Evolutionary conservation across 2,329 filamentous ascomycete genomes (phyloP), one percentile per base, ranked within the genome.

Genomic region (Gaeumannomyces tritici): DNA sequence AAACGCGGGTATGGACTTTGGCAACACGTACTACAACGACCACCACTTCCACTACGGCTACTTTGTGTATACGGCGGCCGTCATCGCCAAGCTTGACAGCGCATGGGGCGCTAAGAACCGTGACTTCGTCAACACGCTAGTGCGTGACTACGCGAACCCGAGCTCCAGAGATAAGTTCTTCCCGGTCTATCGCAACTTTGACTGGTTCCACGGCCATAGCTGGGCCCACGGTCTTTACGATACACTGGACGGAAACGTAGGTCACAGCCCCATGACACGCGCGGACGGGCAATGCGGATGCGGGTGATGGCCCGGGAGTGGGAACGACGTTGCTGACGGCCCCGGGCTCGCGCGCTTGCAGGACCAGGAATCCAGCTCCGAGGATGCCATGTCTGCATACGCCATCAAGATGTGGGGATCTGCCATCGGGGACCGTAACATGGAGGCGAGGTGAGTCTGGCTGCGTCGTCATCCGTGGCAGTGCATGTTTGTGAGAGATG

Each of bases 131-230:
- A 90, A 97, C 72, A 85, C 84, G 66, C 80, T 99, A 57, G 87
- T 95, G 59, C 88, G 95, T 63, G 95, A 99, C 67, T 75, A 83
- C 59, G 88, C 92, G 57, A 96, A 96, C 73, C 87, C 92, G 0
- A 87, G 84, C 67, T 71, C 79, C 3, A 72, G 81, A 24, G 93
- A 96, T 71, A 79, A 81, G 31, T 85, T 85, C 68, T 98, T 96
- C 73, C 93, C 93, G 0, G 87, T 91, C 67, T 93, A 83, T 65
- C 85, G 95, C 59, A 85, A 80, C 63, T 98, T 97, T 70, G 95
- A 98, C 75, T 97, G 91, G 91, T 98, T 88, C 73, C 87, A 96
- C 70, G 95, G 93, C 2, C 95, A 98, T 79, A 92, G 89, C 63
- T 97, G 93, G 91, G 93, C 93, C 2, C 91, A 91, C 62, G 90